Conservation (phyloP, 192 early-diverging fungal species). For the Coemansia sp. region DNA sequence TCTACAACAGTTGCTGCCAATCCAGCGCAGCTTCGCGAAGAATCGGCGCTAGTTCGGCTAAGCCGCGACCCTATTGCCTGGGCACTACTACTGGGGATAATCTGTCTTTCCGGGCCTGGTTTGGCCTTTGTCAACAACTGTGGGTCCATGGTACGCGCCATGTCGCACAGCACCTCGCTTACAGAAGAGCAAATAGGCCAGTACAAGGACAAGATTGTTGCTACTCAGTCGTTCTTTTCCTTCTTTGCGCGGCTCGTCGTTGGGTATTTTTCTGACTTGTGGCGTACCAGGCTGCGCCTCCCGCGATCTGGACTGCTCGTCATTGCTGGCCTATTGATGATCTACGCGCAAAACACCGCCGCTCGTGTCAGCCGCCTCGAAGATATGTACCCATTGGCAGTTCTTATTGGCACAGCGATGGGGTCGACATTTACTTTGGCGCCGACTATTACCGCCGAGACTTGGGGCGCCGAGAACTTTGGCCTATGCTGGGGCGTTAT, state of each 20-base stretch:
- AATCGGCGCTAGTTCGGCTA: conserved; percentile 19
- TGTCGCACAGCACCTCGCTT: conserved; percentile 29
- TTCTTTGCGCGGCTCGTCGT: conserved; percentile 37
- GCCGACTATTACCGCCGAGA: conserved; percentile 51
- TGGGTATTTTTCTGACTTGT: conserved; percentile 48
- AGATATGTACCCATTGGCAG: conserved; percentile 35
- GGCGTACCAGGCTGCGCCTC: conserved; percentile 41
- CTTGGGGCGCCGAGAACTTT: conserved; percentile 55
- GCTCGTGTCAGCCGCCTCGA: conserved; percentile 16
- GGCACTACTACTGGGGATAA: conserved; percentile 42
- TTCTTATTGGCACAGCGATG: conserved; percentile 45
- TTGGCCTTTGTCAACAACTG: conserved; percentile 55
- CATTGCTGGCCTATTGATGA: conserved; percentile 32
- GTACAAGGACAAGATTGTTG: conserved; percentile 50
- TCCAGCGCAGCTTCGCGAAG: not conserved
- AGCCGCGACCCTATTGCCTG: conserved; percentile 33
- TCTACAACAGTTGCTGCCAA: not conserved
- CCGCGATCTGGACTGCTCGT: conserved; percentile 44
- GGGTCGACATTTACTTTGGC: conserved; percentile 50
- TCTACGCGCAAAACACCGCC: conserved; percentile 34
- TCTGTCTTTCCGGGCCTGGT: conserved; percentile 46
- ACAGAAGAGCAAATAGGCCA: conserved; percentile 33
- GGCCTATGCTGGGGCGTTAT: conserved; percentile 59
- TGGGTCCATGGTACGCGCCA: conserved; percentile 49
- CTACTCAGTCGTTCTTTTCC: conserved; percentile 54